phyloP scores from a whole-genome alignment of 371 early-diverging fungal genomes.

The Syncephalis fuscata region DNA sequence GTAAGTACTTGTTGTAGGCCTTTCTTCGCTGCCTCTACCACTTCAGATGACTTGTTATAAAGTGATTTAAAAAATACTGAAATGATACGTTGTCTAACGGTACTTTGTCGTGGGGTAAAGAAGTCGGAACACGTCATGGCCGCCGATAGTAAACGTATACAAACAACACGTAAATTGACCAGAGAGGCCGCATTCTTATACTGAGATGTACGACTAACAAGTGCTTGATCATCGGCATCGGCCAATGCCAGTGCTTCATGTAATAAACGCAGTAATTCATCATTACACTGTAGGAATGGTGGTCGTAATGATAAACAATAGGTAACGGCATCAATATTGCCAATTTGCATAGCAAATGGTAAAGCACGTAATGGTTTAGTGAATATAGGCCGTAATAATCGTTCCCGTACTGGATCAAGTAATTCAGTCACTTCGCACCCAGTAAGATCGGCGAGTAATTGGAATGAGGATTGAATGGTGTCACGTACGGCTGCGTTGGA shows the following conservation, averaged over 20 bases:
- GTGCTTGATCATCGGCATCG: slow-evolving; percentile 94
- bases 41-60: slow-evolving; percentile 79
- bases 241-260: slow-evolving; percentile 89
- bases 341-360: slow-evolving; percentile 93
- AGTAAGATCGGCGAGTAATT: slow-evolving; percentile 61
- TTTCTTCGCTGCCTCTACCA: slow-evolving; percentile 87
- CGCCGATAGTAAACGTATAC: slow-evolving; percentile 85
- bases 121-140: slow-evolving; percentile 85
- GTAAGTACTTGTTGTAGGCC: slow-evolving; percentile 81
- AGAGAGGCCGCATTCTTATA: slow-evolving; percentile 66
- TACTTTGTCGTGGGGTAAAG: slow-evolving; percentile 42
- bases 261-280: slow-evolving; percentile 77
- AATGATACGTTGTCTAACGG: slow-evolving; percentile 76
- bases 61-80: slow-evolving; percentile 95
- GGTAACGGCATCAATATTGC: slow-evolving; percentile 83
- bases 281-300: slow-evolving; percentile 60
- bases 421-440: slow-evolving; percentile 69
- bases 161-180: slow-evolving; percentile 79
- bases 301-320: slow-evolving; percentile 87
- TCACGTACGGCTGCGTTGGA: slow-evolving; percentile 80
- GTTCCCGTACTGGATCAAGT: slow-evolving; percentile 66
- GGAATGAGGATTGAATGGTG: slow-evolving; percentile 67
- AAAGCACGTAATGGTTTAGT: slow-evolving; percentile 91
- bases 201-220: slow-evolving; percentile 69
- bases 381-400: slow-evolving; percentile 87